phyloP scores from a whole-genome alignment of 306 rosid species.

The Cicer cuneatum region DNA sequence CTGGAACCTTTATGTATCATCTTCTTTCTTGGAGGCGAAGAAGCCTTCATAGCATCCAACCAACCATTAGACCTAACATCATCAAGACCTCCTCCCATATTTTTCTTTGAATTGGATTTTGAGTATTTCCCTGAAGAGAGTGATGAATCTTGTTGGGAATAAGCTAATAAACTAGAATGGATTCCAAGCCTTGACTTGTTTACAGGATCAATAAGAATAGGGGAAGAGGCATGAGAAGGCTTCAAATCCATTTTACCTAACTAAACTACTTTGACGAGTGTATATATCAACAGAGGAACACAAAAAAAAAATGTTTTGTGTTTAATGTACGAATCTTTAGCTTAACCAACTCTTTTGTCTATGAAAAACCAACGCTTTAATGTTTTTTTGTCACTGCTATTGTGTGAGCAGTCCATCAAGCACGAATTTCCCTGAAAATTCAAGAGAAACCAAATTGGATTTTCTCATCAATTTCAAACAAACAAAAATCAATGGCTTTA shows the following conservation, averaged over 20 bases:
- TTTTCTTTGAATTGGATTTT: constrained; percentile 64
- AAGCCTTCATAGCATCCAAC: constrained; percentile 95
- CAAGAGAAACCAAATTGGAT: background rate
- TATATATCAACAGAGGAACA: constrained; percentile 5
- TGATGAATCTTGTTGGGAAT: constrained; percentile 69
- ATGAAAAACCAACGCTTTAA: constrained; percentile 94
- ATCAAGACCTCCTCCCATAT: constrained; percentile 61
- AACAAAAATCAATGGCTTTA: background rate
- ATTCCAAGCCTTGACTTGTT: constrained; percentile 84
- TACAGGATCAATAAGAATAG: constrained; percentile 76
- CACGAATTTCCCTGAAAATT: constrained; percentile 60
- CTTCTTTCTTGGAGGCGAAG: constrained; percentile 92
- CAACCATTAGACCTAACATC: constrained; percentile 89
- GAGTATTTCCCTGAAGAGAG: constrained; percentile 58
- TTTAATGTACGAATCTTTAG: constrained; percentile 8
- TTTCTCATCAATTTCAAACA: constrained; percentile 15
- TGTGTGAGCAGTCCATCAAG: constrained; percentile 83
- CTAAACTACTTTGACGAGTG: constrained; percentile 31
- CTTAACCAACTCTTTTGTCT: constrained; percentile 86
- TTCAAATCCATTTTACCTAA: constrained; percentile 72
- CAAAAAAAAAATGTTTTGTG: background rate
- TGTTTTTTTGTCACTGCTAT: constrained; percentile 77
- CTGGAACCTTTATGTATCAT: constrained; percentile 50
- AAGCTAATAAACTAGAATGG: constrained; percentile 59
- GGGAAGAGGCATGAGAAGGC: constrained; percentile 66